Conservation (phyloP, 1,284 basidiomycete species). For the Coniferiporia weirii region DNA sequence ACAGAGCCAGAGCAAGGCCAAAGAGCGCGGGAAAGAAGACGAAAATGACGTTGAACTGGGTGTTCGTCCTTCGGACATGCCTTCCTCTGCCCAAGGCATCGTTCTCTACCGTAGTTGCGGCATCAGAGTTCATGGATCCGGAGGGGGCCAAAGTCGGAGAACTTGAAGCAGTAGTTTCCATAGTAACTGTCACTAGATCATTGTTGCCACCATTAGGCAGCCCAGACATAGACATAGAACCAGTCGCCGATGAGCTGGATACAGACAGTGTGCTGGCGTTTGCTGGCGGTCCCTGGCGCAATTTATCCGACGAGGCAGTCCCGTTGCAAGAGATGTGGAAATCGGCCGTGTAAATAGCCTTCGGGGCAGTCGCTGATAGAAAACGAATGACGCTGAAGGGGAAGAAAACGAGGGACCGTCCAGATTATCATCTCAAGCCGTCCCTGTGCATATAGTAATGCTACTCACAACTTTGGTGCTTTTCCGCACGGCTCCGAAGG, state of each 20-base stretch:
- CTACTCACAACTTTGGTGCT: constrained; percentile 31
- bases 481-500: constrained; percentile 26
- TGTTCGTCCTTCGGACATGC: constrained; percentile 36
- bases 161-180: constrained; percentile 6
- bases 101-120: constrained; percentile 13
- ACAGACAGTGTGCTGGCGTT: not conserved
- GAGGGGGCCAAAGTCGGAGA: not conserved
- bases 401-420: not conserved
- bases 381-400: constrained; percentile 29
- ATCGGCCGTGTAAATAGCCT: constrained; percentile 31
- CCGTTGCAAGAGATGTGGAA: constrained; percentile 32
- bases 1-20: constrained; percentile 46
- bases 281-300: constrained; percentile 19
- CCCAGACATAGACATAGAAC: constrained; percentile 7
- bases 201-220: constrained; percentile 1
- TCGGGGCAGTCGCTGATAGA: constrained; percentile 24
- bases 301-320: constrained; percentile 23
- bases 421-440: not conserved
- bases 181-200: constrained; percentile 15
- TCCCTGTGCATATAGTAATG: not conserved
- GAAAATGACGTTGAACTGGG: constrained; percentile 48
- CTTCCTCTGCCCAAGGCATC: constrained; percentile 23
- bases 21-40: constrained; percentile 54
- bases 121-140: not conserved
- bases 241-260: not conserved